Evolutionary conservation across 225 moss, liverwort and hornwort species (phyloP).

Genomic region (Pleurozium schreberi): DNA sequence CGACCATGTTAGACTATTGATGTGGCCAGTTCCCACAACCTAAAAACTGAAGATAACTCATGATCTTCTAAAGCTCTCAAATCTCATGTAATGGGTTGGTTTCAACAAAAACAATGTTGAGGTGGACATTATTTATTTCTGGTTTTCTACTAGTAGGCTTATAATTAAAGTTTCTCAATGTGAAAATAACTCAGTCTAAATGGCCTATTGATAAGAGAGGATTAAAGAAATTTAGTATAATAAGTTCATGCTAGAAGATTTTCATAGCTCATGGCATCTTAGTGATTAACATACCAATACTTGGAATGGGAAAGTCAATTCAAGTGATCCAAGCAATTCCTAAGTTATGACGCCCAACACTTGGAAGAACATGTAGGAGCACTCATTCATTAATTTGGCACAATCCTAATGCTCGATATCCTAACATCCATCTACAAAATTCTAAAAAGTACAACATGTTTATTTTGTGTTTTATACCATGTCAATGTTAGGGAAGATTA

Average conservation of each 20-base stretch:
- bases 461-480: neutral
- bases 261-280: neutral
- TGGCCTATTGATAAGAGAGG: neutral
- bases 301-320: fast-evolving
- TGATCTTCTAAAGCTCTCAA: too few relatives aligned
- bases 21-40: too few relatives aligned
- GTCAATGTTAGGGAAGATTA: fast-evolving
- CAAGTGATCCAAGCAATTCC: neutral
- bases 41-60: too few relatives aligned
- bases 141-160: neutral
- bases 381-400: neutral
- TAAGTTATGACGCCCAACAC: neutral
- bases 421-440: neutral
- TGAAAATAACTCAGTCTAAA: neutral
- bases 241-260: neutral
- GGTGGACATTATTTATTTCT: neutral
- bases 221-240: neutral
- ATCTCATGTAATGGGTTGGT: too few relatives aligned
- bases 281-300: neutral
- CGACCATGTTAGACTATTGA: too few relatives aligned
- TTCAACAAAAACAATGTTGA: neutral
- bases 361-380: neutral
- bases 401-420: fast-evolving
- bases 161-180: neutral
- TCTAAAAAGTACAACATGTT: neutral